Evolutionary conservation across 1,284 basidiomycete genomes (phyloP).

Genomic region (Microbotryum scabiosae): DNA sequence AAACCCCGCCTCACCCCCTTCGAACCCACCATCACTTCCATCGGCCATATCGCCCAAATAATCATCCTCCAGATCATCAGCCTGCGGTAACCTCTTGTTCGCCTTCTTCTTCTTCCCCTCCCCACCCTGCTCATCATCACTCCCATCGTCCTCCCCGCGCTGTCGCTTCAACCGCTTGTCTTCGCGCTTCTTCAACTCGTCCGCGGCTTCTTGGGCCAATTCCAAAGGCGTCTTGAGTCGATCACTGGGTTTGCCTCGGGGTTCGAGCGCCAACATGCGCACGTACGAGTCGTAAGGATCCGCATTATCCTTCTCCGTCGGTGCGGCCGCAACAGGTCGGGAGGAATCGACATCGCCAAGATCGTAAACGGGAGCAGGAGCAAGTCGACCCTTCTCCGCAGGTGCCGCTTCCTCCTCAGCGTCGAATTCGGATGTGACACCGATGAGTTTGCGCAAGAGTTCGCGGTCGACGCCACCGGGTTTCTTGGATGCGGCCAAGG

Average conservation of each 20-base stretch:
- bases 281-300: slow-evolving; percentile 77
- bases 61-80: slow-evolving; percentile 89
- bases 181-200: slow-evolving; percentile 78
- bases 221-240: slow-evolving; percentile 96
- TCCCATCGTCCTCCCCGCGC: slow-evolving; percentile 58
- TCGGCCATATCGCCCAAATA: slow-evolving; percentile 46
- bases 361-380: slow-evolving; percentile 1
- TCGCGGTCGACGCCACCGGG: slow-evolving; percentile 32
- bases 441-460: slow-evolving; percentile 34
- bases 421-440: slow-evolving; percentile 5
- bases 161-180: slow-evolving; percentile 69
- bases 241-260: slow-evolving; percentile 88
- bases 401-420: slow-evolving; percentile 6
- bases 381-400: background rate
- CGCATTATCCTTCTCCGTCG: slow-evolving; percentile 12
- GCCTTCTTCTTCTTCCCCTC: slow-evolving; percentile 37
- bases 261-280: slow-evolving; percentile 84
- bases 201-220: slow-evolving; percentile 77
- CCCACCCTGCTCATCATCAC: slow-evolving; percentile 51
- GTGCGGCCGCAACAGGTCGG: background rate
- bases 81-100: slow-evolving; percentile 49
- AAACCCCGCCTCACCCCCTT: slow-evolving; percentile 28
- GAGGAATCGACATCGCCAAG: no score
- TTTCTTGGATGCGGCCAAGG: slow-evolving; percentile 24
- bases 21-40: slow-evolving; percentile 30